phyloP scores from a whole-genome alignment of 768 basidiomycete species.

The Boletus sensibilis region DNA sequence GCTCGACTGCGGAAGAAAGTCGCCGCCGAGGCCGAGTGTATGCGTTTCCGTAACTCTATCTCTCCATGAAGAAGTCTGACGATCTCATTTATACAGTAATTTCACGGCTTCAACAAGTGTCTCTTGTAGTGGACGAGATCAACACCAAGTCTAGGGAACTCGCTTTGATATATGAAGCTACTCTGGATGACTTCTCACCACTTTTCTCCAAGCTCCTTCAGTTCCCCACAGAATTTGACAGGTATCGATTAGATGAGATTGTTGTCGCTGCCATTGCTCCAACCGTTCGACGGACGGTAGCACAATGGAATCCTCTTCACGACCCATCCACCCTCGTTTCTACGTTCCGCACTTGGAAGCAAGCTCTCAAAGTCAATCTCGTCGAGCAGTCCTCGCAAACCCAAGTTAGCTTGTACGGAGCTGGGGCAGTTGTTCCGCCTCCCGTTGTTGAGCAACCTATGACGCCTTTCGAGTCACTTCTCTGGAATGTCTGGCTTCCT shows the following conservation, averaged over 20 bases:
- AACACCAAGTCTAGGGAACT: constrained; percentile 61
- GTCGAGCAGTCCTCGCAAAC: constrained; percentile 42
- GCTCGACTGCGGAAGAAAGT: constrained; percentile 64
- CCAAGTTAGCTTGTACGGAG: constrained; percentile 60
- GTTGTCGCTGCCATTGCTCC: constrained; percentile 92
- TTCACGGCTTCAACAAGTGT: constrained; percentile 70
- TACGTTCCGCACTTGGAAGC: constrained; percentile 69
- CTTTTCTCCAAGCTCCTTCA: constrained; percentile 73
- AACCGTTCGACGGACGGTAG: constrained; percentile 65
- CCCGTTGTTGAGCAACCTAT: constrained; percentile 57
- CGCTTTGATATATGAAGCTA: constrained; percentile 63
- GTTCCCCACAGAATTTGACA: constrained; percentile 72
- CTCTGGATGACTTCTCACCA: constrained; percentile 71
- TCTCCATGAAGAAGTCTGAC: constrained; percentile 8
- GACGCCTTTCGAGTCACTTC: constrained; percentile 92
- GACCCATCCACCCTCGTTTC: constrained; percentile 65
- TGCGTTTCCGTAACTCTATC: constrained; percentile 24
- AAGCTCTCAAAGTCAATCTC: constrained; percentile 58
- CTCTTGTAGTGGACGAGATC: constrained; percentile 73
- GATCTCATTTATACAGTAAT: constrained; percentile 52
- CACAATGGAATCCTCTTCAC: constrained; percentile 81
- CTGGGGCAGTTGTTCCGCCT: constrained; percentile 33
- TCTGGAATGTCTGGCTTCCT: constrained; percentile 96
- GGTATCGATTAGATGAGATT: constrained; percentile 83
- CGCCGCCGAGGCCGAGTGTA: constrained; percentile 75